Evolutionary conservation across 495 filamentous ascomycete genomes (phyloP), one percentile per base, ranked within the genome.

Genomic region (Podospora pseudocomata): DNA sequence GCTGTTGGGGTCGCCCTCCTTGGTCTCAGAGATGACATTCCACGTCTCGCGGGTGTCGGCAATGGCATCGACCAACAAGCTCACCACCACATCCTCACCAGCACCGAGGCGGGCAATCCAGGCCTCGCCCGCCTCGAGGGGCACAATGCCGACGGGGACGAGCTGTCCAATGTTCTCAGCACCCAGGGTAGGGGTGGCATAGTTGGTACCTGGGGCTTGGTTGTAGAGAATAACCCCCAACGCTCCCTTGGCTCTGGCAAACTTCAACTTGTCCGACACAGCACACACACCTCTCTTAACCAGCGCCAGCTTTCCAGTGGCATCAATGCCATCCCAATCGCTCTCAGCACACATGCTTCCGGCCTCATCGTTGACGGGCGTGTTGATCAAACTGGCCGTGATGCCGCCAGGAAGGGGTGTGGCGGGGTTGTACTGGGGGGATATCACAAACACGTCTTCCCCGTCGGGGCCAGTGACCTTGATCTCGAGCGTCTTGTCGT

Each of bases 1-100:
- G 65, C 89, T 90, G 70, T 87, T 80, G 13, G 85, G 84, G 75
- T 91, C 85, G 66, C 90, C 90, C 18, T 76, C 75, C 69, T 88
- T 90, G 27, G 88, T 86, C 71, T 87, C 84, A 2, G 89, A 87
- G 67, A 91, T 81, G 20, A 92, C 85, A 69, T 92, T 91, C 80
- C 83, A 82, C 18, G 79, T 87, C 9, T 80, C 83, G 18, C 82
- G 77, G 58, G 79, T 80, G 62, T 86, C 80, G 30, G 81, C 68
- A 49, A 81, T 72, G 39, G 80, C 75, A 66, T 87, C 75, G 9
- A 78, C 77, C 11, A 70, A 56, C 55, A 77, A 58, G 2, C 60
- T 72, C 39, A 67, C 74, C 0, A 26, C 61, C 16, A 77, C 69
- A 13, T 63, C 60, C 5, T 73, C 70, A 20, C 84, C 84, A 0